Conservation (phyloP, 805 yeast genomes). For the Cyberlindnera saturnus region DNA sequence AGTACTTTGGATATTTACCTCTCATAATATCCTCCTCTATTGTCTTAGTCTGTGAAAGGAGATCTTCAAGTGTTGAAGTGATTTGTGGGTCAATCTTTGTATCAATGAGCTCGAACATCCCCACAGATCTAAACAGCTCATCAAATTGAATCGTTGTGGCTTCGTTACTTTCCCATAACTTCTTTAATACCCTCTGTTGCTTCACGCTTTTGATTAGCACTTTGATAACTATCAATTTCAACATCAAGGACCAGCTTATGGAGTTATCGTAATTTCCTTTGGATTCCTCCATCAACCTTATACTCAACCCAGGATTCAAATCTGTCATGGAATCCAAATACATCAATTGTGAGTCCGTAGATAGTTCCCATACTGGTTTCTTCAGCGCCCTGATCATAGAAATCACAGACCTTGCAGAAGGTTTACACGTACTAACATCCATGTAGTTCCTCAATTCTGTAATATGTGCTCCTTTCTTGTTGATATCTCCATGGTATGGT, state of each 20-base stretch:
- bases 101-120: constrained; percentile 14
- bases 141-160: constrained; percentile 7
- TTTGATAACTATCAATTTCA: constrained; percentile 13
- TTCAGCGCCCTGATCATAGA: constrained; percentile 13
- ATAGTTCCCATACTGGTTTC: constrained; percentile 9
- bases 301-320: constrained; percentile 6
- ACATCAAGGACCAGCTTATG: constrained; percentile 4
- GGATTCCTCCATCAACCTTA: constrained; percentile 1
- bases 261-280: constrained; percentile 1
- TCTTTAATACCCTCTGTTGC: constrained; percentile 10
- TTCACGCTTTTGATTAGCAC: constrained; percentile 15
- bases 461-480: constrained; percentile 7
- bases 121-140: constrained; percentile 10
- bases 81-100: constrained; percentile 8
- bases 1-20: constrained; percentile 16
- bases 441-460: constrained; percentile 3
- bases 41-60: not conserved
- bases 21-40: constrained; percentile 13
- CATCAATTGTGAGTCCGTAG: constrained; percentile 16
- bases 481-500: constrained; percentile 15
- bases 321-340: constrained; percentile 19
- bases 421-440: constrained; percentile 9
- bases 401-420: constrained; percentile 18
- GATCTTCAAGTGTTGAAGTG: constrained; percentile 4
- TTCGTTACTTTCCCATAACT: not conserved